A percentile compares a stretch with the other conserved stretches of the same genome.
phyloP scores from a whole-genome alignment of 352 stramenopile species.

The Phytophthora quininea region DNA sequence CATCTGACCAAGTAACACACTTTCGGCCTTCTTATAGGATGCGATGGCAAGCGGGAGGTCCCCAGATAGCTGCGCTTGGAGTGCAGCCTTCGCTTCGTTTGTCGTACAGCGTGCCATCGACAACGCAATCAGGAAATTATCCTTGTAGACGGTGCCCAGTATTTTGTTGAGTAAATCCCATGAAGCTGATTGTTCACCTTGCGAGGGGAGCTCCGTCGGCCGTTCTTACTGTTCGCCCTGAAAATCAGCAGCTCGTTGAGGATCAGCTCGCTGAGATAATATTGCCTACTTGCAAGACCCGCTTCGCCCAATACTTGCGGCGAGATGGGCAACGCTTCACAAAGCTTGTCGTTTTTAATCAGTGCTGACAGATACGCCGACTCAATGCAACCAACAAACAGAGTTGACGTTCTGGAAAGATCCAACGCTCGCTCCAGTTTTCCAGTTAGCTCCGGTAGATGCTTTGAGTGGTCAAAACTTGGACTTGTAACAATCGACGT shows the following conservation, averaged over 20 bases:
- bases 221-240: too few relatives aligned
- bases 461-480: slow-evolving; percentile 37
- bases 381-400: slow-evolving; percentile 44
- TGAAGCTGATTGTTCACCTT: slow-evolving; percentile 36
- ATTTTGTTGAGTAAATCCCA: slow-evolving; percentile 84
- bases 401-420: slow-evolving; percentile 33
- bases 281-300: slow-evolving; percentile 64
- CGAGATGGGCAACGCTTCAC: slow-evolving; percentile 41
- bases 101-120: slow-evolving; percentile 56
- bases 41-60: slow-evolving; percentile 72
- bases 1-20: slow-evolving; percentile 43
- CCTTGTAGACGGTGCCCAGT: slow-evolving; percentile 66
- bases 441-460: slow-evolving; percentile 12
- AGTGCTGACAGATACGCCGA: slow-evolving; percentile 59
- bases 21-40: slow-evolving; percentile 76
- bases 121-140: slow-evolving; percentile 66
- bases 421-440: slow-evolving; percentile 27
- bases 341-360: slow-evolving; percentile 33
- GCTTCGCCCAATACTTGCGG: slow-evolving; percentile 53
- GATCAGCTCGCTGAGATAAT: slow-evolving; percentile 62
- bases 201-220: slow-evolving; percentile 1
- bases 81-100: slow-evolving; percentile 59
- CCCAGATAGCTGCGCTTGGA: slow-evolving; percentile 70
- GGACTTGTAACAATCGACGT: slow-evolving; percentile 44
- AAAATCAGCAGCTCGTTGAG: slow-evolving; percentile 70